Conservation (phyloP, 805 yeast genomes). For the Nakazawaea wyomingensis region DNA sequence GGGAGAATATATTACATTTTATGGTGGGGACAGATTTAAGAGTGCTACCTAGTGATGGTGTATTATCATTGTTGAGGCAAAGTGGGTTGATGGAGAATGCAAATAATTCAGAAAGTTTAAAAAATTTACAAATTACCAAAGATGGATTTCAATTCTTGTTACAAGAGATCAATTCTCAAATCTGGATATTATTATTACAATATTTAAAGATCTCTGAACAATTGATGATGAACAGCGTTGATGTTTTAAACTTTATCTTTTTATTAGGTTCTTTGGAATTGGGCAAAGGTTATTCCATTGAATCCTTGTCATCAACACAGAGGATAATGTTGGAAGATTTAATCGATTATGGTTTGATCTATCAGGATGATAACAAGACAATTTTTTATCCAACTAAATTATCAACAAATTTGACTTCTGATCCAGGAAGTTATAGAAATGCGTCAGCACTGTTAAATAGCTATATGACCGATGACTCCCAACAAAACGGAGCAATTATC, state of each 20-base stretch:
- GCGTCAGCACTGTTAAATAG: slow-evolving; percentile 75
- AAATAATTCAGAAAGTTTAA: slow-evolving; percentile 12
- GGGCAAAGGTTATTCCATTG: slow-evolving; percentile 77
- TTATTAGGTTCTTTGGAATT: slow-evolving; percentile 89
- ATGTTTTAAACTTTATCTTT: slow-evolving; percentile 88
- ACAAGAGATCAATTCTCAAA: slow-evolving; percentile 90
- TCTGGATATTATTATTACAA: slow-evolving; percentile 88
- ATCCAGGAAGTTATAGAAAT: slow-evolving; percentile 61
- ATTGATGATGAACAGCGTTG: slow-evolving; percentile 91
- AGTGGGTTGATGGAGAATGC: slow-evolving; percentile 82
- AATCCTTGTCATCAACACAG: slow-evolving; percentile 74
- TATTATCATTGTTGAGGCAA: slow-evolving; percentile 66
- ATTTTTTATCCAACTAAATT: slow-evolving; percentile 86
- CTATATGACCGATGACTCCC: slow-evolving; percentile 40
- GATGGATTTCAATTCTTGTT: slow-evolving; percentile 90
- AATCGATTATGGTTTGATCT: slow-evolving; percentile 86
- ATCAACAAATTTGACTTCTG: slow-evolving; percentile 87
- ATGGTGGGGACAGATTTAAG: slow-evolving; percentile 91
- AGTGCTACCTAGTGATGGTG: slow-evolving; percentile 73
- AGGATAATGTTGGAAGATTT: slow-evolving; percentile 81
- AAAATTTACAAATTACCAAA: slow-evolving; percentile 67
- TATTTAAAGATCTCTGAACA: slow-evolving; percentile 81
- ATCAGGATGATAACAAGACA: slow-evolving; percentile 25
- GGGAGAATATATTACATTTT: slow-evolving; percentile 94
- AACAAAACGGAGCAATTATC: slow-evolving; percentile 61